Percentiles rank a stretch among this genome's conserved stretches.
These are phyloP conservation scores for Paraphoma chrysanthemicola DNA, from an alignment of 2,329 filamentous ascomycete genomes.

Conservation along the genomic window DNA sequence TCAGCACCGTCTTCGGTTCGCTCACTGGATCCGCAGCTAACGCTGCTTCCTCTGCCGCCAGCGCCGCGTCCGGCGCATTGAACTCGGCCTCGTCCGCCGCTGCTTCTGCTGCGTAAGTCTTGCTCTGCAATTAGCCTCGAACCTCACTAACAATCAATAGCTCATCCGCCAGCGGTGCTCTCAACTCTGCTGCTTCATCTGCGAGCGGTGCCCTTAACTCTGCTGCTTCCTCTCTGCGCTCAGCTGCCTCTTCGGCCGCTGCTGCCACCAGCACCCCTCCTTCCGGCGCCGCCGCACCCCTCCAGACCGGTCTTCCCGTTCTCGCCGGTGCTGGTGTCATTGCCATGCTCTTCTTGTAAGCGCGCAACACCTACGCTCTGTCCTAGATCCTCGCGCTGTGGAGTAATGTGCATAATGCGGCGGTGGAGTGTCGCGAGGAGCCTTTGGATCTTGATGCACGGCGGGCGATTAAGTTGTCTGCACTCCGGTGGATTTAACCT, in stretches of 20 bases:
- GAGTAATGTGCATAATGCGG: constrained; percentile 45
- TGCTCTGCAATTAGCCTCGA: neutral
- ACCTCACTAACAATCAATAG: constrained; percentile 1
- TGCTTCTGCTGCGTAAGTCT: constrained; percentile 10
- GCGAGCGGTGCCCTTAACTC: constrained; percentile 17
- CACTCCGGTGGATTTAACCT: constrained; percentile 7
- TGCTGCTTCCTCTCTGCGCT: constrained; percentile 10
- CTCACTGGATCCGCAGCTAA: constrained; percentile 17
- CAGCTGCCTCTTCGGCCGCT: constrained; percentile 18
- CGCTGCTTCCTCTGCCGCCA: constrained; percentile 16
- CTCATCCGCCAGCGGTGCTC: constrained; percentile 15
- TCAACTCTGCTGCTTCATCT: constrained; percentile 17
- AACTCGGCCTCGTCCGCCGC: constrained; percentile 11
- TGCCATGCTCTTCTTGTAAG: constrained; percentile 49
- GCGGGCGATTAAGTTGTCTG: constrained; percentile 17
- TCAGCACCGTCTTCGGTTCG: constrained; percentile 25
- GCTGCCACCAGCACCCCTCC: constrained; percentile 7
- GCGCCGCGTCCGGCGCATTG: constrained; percentile 3
- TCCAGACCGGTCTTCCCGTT: constrained; percentile 45
- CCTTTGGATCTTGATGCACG: constrained; percentile 31
- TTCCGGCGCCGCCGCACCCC: constrained; percentile 30
- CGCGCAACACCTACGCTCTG: constrained; percentile 5
- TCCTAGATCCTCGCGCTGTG: constrained; percentile 28
- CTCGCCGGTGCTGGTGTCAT: constrained; percentile 46
- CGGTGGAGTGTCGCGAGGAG: constrained; percentile 15